These are phyloP conservation scores for Tuber magnatum DNA, from an alignment of 495 filamentous ascomycete species.

Conservation along the genomic window DNA sequence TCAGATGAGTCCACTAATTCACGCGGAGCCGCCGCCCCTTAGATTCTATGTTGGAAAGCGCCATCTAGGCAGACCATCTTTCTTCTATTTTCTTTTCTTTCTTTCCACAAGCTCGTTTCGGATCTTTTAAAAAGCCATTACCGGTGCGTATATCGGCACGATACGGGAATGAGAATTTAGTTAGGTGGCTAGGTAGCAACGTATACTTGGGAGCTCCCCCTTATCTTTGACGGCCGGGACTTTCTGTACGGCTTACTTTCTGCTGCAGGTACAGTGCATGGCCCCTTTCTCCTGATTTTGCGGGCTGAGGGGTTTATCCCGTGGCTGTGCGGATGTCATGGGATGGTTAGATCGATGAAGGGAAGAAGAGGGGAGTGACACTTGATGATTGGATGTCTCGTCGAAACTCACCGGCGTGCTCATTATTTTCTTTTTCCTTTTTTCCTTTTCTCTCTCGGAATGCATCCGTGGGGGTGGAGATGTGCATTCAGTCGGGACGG, in stretches of 20 bases:
- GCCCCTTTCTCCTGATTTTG: neutral
- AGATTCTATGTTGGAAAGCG: neutral
- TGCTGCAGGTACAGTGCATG: slow-evolving; percentile 1
- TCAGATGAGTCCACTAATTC: neutral
- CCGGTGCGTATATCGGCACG: neutral
- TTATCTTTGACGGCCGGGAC: neutral
- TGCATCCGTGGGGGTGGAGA: neutral
- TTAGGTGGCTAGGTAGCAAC: neutral
- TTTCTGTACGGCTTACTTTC: slow-evolving; percentile 1
- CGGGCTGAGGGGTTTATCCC: neutral
- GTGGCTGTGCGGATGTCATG: neutral
- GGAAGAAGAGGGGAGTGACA: neutral
- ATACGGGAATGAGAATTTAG: neutral
- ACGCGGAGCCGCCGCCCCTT: neutral
- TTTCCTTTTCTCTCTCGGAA: neutral
- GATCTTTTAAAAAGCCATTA: neutral
- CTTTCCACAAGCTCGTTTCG: neutral
- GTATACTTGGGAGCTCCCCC: neutral
- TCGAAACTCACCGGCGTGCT: neutral
- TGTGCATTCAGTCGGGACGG: neutral
- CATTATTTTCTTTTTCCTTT: neutral
- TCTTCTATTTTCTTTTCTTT: neutral
- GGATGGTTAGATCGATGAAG: neutral
- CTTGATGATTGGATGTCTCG: neutral
- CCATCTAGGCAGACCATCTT: neutral